Evolutionary conservation across 2,329 filamentous ascomycete genomes (phyloP).

Genomic region (Fusarium neocosmosporiellum): DNA sequence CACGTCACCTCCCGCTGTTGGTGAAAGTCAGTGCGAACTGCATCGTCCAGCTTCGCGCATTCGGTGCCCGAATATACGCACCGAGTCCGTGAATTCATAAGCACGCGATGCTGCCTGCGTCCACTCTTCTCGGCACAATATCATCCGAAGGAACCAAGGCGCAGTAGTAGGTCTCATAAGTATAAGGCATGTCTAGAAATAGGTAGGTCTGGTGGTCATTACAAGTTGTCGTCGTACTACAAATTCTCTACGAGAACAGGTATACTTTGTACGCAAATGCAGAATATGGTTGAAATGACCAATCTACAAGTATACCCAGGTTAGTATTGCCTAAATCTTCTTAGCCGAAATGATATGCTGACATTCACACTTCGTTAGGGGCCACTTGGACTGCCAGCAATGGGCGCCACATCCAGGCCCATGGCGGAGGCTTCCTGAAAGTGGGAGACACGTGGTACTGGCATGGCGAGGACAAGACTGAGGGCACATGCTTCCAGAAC

Average conservation of each 20-base stretch:
- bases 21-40: not conserved
- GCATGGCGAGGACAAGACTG: conserved; percentile 73
- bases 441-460: not conserved
- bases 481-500: conserved; percentile 68
- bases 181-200: not conserved
- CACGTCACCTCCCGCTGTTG: not conserved
- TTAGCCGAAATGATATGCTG: not conserved
- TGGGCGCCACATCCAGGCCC: not conserved
- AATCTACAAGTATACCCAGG: not conserved
- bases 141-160: not conserved
- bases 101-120: not conserved
- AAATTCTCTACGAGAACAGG: not conserved
- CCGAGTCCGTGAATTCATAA: not conserved
- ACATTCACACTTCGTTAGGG: not conserved
- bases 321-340: not conserved
- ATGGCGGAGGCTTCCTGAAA: not conserved
- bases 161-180: not conserved
- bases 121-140: not conserved
- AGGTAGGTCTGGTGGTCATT: not conserved
- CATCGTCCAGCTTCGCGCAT: not conserved
- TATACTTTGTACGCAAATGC: not conserved
- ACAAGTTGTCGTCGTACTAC: not conserved
- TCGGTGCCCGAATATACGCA: not conserved
- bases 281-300: not conserved
- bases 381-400: not conserved